Evolutionary conservation across 1,139 yeast species (phyloP), one percentile per base, ranked within the genome.

Genomic region (Ogataea hybrid): DNA sequence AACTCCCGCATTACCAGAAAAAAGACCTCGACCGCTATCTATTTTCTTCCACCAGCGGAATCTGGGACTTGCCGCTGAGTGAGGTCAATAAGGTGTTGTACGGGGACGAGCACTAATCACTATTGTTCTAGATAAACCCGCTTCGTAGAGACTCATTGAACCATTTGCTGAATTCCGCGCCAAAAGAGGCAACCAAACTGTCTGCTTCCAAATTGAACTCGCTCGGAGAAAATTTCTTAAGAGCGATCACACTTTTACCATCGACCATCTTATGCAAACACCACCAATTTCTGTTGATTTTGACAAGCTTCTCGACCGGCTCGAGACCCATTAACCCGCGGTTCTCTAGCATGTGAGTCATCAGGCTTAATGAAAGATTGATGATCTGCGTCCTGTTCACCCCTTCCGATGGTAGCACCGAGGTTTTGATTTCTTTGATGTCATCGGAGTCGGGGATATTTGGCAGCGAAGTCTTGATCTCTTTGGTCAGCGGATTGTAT

Each of bases 51-150:
- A 81, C 92, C 0, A 84, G 86, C 54, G 96, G 95, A 0, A 92
- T 89, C 7, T 77, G 88, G 76, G 97, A 89, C 59, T 58, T 88
- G 39, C 92, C 96, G 1, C 68, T 87, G 2, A 71, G 79, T 3
- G 73, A 79, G 39, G 96, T 85, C 0, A 84, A 85, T 57, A 75
- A 75, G 41, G 81, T 85, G 0, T 64, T 88, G 17, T 88, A 86
- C 52, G 46, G 54, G 4, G 54, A 43, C 47, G 20, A n/a, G 4
- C 18, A 27, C 18, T 22, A 17, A 17, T 8, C n/a, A 12, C 12
- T 0, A 6, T 11, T 2, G 16, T 6, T 23, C 23, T 20, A 37
- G 17, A 39, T 34, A 11, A 46, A 29, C 5, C 42, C 46, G 25
- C 29, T 37, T 14, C 35, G 35, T 6, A 34, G 28, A 36, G 32